phyloP scores from a whole-genome alignment of 345 rosid genomes.

The Eutrema japonicum region DNA sequence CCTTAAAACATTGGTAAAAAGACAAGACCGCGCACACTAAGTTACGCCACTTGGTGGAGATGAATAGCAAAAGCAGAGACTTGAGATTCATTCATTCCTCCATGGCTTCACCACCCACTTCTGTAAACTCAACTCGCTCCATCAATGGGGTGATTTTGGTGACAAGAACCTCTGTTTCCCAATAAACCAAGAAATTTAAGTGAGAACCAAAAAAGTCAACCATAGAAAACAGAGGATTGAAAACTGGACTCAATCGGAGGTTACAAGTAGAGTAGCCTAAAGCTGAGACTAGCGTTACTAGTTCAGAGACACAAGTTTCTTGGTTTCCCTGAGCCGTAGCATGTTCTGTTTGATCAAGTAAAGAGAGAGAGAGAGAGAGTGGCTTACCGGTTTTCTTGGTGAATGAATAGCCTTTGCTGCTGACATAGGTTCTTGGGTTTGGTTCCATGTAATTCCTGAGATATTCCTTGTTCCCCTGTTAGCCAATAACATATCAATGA shows the following conservation, averaged over 20 bases:
- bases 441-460: slow-evolving; percentile 78
- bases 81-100: slow-evolving; percentile 56
- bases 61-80: slow-evolving; percentile 7
- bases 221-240: not conserved
- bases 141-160: slow-evolving; percentile 68
- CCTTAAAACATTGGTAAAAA: slow-evolving; percentile 24
- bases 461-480: slow-evolving; percentile 77
- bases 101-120: slow-evolving; percentile 68
- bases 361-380: slow-evolving; percentile 1
- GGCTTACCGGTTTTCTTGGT: slow-evolving; percentile 63
- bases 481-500: not conserved
- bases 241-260: not conserved
- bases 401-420: slow-evolving; percentile 61
- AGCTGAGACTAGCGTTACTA: not conserved
- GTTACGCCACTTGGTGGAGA: not conserved
- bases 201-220: slow-evolving; percentile 19
- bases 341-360: not conserved
- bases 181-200: not conserved
- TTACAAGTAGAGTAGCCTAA: not conserved
- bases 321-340: not conserved
- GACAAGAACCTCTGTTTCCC: slow-evolving; percentile 58
- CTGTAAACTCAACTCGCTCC: slow-evolving; percentile 58
- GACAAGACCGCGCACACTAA: slow-evolving; percentile 11
- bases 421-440: slow-evolving; percentile 73
- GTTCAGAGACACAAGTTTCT: not conserved